Evolutionary conservation across 495 filamentous ascomycete species (phyloP).

Genomic region (Cercophora sp.): DNA sequence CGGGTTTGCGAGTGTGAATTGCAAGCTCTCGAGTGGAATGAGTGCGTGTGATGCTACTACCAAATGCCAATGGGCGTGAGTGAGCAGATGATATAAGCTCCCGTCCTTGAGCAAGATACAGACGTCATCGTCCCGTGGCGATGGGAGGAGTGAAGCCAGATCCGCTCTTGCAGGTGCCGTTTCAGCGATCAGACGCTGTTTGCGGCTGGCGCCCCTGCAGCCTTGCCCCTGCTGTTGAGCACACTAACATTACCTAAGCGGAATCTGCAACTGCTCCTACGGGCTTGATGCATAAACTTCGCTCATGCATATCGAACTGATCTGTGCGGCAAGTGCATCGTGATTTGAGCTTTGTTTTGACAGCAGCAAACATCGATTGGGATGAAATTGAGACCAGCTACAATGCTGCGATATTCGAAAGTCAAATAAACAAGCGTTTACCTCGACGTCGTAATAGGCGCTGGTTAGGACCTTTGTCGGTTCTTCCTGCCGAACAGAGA

Average conservation of each 20-base stretch:
- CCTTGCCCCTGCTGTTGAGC: background rate
- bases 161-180: background rate
- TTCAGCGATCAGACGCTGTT: background rate
- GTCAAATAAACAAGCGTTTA: no score
- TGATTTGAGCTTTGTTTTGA: no score
- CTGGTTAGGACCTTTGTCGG: no score
- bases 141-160: slow-evolving; percentile 5
- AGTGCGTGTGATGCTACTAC: background rate
- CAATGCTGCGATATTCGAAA: no score
- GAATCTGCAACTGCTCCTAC: background rate
- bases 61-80: background rate
- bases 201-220: background rate
- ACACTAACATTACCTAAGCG: background rate
- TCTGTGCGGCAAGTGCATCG: slow-evolving; percentile 1
- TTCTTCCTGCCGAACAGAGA: no score
- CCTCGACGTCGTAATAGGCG: no score
- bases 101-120: background rate
- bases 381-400: no score
- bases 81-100: background rate
- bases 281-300: background rate
- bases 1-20: background rate
- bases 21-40: no score
- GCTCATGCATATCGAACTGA: background rate
- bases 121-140: background rate
- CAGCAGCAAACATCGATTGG: no score